These are phyloP conservation scores for Dictyostelium purpureum DNA, from an alignment of 78 protist genomes.

Conservation along the genomic window DNA sequence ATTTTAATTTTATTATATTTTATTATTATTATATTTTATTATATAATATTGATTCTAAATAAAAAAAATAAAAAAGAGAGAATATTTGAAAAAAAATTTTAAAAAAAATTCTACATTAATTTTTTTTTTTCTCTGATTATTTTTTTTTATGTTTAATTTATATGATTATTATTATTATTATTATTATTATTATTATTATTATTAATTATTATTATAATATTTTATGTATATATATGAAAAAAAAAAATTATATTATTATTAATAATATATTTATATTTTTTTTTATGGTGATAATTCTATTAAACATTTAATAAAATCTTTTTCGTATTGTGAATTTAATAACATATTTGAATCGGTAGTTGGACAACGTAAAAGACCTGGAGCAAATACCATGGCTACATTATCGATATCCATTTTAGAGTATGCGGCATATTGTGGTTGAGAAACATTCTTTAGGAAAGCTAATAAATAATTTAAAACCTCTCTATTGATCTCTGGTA, in stretches of 20 bases:
- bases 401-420: slow-evolving; percentile 73
- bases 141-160: neutral
- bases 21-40: no score
- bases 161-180: no score
- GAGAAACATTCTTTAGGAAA: slow-evolving; percentile 35
- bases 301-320: slow-evolving; percentile 54
- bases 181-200: no score
- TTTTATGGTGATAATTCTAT: slow-evolving; percentile 31
- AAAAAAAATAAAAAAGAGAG: no score
- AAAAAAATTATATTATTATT: neutral
- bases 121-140: neutral
- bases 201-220: no score
- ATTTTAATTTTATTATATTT: no score
- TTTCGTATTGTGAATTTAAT: slow-evolving; percentile 68
- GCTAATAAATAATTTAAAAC: slow-evolving; percentile 3
- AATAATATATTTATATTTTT: neutral
- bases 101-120: no score
- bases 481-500: slow-evolving; percentile 29
- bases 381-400: slow-evolving; percentile 69
- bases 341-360: slow-evolving; percentile 22
- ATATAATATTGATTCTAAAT: no score
- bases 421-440: slow-evolving; percentile 16
- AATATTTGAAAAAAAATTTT: no score
- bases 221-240: no score
- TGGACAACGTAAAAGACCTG: slow-evolving; percentile 66